These are phyloP conservation scores for Schizosaccharomyces lindneri DNA, from an alignment of 805 yeast genomes.

Conservation along the genomic window DNA sequence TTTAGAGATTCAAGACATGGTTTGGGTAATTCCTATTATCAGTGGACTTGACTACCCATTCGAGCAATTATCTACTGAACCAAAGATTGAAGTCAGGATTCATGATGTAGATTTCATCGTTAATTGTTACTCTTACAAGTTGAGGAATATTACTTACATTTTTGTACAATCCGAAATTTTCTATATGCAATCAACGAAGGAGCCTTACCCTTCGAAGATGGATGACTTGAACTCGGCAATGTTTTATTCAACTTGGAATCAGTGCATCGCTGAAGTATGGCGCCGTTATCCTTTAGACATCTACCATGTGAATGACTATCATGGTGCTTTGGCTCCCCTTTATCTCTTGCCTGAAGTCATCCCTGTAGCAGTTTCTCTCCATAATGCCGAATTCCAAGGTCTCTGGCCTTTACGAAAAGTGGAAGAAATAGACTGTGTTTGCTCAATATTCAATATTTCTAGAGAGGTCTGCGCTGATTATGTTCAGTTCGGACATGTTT, in stretches of 20 bases:
- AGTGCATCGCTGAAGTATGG: conserved; percentile 3
- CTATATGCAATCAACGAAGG: neutral
- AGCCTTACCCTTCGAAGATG: conserved; percentile 1
- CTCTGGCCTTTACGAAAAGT: conserved; percentile 1
- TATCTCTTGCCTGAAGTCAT: conserved; percentile 1
- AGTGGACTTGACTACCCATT: neutral
- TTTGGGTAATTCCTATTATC: neutral
- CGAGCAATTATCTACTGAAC: neutral
- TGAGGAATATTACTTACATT: neutral
- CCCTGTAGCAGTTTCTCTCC: conserved; percentile 1
- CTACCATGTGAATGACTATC: conserved; percentile 1
- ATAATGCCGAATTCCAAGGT: conserved; percentile 3
- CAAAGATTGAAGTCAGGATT: neutral
- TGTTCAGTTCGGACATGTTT: conserved; percentile 2
- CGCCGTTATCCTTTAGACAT: neutral
- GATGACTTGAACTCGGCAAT: neutral
- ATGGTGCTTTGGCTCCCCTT: conserved; percentile 3
- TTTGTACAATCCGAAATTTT: neutral
- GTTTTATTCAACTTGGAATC: conserved; percentile 1
- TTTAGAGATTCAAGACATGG: neutral
- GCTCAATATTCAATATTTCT: neutral
- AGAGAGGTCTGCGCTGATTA: neutral
- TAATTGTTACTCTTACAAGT: neutral
- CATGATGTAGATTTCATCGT: neutral
- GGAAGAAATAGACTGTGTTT: neutral